These are phyloP conservation scores for Pythium aquatile DNA, from an alignment of 352 stramenopile genomes.

Conservation along the genomic window DNA sequence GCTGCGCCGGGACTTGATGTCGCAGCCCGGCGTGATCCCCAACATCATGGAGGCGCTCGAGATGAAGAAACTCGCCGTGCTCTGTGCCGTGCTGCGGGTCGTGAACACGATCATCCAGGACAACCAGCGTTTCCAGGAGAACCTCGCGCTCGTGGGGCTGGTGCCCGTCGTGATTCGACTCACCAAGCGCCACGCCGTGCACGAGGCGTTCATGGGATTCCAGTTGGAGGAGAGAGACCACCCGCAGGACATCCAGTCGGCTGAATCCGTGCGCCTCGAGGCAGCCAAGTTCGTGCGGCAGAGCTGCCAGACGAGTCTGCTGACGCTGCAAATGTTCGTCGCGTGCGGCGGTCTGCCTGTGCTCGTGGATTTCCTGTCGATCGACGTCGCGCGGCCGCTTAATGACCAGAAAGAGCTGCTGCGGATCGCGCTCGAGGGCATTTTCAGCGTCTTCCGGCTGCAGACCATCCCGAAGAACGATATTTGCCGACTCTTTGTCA, in stretches of 20 bases:
- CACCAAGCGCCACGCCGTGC: slow-evolving; percentile 41
- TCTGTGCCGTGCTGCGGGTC: slow-evolving; percentile 83
- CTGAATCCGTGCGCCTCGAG: slow-evolving; percentile 69
- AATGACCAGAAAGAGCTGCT: slow-evolving; percentile 57
- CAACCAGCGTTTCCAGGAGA: slow-evolving; percentile 90
- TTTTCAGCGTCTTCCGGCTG: slow-evolving; percentile 89
- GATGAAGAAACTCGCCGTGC: slow-evolving; percentile 88
- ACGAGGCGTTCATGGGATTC: slow-evolving; percentile 4
- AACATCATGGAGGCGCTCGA: slow-evolving; percentile 93
- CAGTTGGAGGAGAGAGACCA: background rate
- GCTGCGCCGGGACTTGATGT: slow-evolving; percentile 82
- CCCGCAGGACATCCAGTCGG: slow-evolving; percentile 29
- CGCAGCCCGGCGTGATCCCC: slow-evolving; percentile 88
- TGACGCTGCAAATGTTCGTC: slow-evolving; percentile 94
- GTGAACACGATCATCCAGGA: slow-evolving; percentile 90
- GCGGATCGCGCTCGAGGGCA: slow-evolving; percentile 88
- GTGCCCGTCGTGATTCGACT: slow-evolving; percentile 92
- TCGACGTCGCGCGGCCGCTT: slow-evolving; percentile 28
- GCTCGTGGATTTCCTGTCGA: slow-evolving; percentile 77
- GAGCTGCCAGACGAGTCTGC: slow-evolving; percentile 82
- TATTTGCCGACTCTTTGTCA: slow-evolving; percentile 94
- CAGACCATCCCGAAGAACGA: slow-evolving; percentile 93
- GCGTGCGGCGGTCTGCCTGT: slow-evolving; percentile 88
- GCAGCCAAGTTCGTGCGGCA: slow-evolving; percentile 88
- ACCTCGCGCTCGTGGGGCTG: slow-evolving; percentile 87